A percentile compares a stretch with the other conserved stretches of the same genome.
Conservation (phyloP, 2,329 filamentous ascomycete genomes). For the Hypomyces perniciosus region DNA sequence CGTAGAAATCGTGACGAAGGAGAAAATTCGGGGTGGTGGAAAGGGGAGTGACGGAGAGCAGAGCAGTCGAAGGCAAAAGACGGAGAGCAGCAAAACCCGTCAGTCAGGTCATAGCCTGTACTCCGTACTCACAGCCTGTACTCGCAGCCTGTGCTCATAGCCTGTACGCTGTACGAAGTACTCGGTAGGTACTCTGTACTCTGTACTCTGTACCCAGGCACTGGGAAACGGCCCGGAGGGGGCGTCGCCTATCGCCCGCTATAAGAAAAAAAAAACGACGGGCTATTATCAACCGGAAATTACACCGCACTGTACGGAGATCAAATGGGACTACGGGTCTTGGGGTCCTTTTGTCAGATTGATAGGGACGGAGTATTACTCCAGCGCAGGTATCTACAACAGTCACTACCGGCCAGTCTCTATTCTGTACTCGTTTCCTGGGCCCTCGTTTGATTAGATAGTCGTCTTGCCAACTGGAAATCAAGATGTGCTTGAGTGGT, state of each 20-base stretch:
- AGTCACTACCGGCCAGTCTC: no score
- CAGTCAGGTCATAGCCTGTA: not conserved
- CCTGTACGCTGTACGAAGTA: not conserved
- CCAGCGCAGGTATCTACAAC: no score
- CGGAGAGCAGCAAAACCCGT: not conserved
- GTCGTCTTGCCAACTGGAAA: not conserved
- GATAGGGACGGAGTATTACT: not conserved
- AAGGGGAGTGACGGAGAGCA: not conserved
- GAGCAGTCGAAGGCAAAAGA: conserved; percentile 5
- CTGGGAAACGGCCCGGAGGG: not conserved
- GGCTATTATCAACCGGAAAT: not conserved
- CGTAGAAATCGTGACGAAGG: not conserved
- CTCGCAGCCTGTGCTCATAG: not conserved
- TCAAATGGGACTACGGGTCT: not conserved
- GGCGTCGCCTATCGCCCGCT: not conserved
- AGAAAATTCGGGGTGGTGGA: conserved; percentile 5
- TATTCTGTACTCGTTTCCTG: not conserved
- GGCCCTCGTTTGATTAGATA: not conserved
- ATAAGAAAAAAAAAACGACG: not conserved
- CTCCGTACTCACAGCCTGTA: not conserved
- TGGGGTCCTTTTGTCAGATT: not conserved
- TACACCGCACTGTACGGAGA: conserved; percentile 6
- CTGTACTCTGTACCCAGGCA: not conserved
- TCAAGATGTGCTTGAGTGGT: not conserved
- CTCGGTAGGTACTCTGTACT: not conserved